phyloP scores from a whole-genome alignment of 345 rosid genomes.

The Moricandia moricandioides region DNA sequence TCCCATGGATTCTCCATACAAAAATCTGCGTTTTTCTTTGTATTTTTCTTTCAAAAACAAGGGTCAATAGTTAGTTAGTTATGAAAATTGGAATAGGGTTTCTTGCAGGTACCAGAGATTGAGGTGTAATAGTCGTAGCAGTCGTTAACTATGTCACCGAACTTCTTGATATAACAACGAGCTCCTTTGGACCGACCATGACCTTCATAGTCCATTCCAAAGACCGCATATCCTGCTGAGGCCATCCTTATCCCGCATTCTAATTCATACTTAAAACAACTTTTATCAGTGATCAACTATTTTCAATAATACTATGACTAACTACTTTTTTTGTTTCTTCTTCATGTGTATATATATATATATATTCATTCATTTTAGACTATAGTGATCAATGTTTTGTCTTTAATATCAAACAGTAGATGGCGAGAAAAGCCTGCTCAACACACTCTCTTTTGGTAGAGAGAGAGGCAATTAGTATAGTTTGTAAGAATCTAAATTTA shows the following conservation, averaged over 20 bases:
- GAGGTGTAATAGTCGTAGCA: constrained; percentile 82
- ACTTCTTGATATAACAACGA: constrained; percentile 96
- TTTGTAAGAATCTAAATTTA: neutral
- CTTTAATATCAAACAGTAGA: neutral
- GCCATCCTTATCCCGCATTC: constrained; percentile 88
- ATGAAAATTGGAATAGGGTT: too few species aligned
- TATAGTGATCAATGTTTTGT: neutral
- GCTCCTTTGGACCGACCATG: constrained; percentile 87
- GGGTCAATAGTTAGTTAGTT: neutral
- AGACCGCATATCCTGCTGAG: constrained; percentile 67
- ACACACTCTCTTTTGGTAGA: neutral
- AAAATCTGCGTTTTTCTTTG: constrained; percentile 72
- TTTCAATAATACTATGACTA: neutral
- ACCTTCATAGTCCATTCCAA: constrained; percentile 93
- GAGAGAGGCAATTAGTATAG: neutral
- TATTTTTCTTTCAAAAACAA: constrained; percentile 47
- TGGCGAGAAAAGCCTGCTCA: neutral
- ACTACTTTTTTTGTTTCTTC: neutral
- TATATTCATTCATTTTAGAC: neutral
- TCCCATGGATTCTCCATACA: constrained; percentile 99
- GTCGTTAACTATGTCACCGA: constrained; percentile 66
- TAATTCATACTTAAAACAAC: constrained; percentile 8
- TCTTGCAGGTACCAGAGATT: constrained; percentile 57
- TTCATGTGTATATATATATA: neutral
- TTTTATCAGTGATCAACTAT: neutral